Percentiles rank a stretch among this genome's conserved stretches.
Evolutionary conservation across 2,329 filamentous ascomycete genomes (phyloP).

Genomic region (Rhexocercosporidium sp.): DNA sequence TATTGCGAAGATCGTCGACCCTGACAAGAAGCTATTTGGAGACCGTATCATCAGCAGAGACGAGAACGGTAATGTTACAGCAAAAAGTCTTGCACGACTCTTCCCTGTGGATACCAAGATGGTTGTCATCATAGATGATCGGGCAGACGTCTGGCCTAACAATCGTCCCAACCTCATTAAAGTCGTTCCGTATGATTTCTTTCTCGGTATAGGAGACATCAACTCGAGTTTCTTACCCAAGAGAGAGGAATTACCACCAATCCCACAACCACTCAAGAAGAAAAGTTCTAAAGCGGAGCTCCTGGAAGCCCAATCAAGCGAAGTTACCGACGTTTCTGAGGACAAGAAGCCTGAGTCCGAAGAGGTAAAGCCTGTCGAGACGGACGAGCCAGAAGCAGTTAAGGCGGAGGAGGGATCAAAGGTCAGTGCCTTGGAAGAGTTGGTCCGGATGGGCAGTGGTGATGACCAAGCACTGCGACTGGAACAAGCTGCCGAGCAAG

Average conservation of each 20-base stretch:
- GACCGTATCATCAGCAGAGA: constrained; percentile 96
- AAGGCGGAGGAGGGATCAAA: constrained; percentile 21
- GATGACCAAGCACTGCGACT: constrained; percentile 72
- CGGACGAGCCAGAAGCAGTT: constrained; percentile 10
- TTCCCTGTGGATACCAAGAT: constrained; percentile 98
- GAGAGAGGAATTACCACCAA: constrained; percentile 56
- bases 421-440: constrained; percentile 66
- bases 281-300: constrained; percentile 24
- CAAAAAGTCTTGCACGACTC: constrained; percentile 86
- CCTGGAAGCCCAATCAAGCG: constrained; percentile 13
- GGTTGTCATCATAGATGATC: constrained; percentile 98
- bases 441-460: constrained; percentile 76
- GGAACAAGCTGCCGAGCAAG: constrained; percentile 82
- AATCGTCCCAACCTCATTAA: constrained; percentile 94
- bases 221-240: constrained; percentile 97
- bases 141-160: constrained; percentile 91
- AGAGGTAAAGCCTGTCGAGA: constrained; percentile 48
- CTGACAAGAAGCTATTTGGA: constrained; percentile 85
- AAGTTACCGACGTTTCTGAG: neutral
- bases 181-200: constrained; percentile 95
- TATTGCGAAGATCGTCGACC: constrained; percentile 92
- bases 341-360: constrained; percentile 3
- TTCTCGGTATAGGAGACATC: constrained; percentile 97
- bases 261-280: constrained; percentile 32
- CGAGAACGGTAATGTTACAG: constrained; percentile 91